These are phyloP conservation scores for Wilcoxina mikolae DNA, from an alignment of 495 filamentous ascomycete genomes.

Conservation along the genomic window DNA sequence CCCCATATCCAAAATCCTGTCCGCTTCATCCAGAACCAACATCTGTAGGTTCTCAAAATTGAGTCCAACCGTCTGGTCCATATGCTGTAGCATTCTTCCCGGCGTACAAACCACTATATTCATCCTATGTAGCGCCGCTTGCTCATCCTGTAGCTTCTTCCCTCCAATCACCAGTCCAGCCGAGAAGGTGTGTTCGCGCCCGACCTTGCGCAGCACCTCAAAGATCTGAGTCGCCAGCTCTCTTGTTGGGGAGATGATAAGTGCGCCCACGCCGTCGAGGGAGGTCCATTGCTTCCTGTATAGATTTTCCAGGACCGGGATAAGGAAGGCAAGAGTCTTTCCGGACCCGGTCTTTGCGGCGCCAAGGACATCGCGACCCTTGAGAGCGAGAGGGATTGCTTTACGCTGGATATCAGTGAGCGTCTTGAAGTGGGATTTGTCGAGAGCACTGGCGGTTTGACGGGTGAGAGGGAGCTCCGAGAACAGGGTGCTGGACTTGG, in stretches of 20 bases:
- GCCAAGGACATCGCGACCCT: conserved; percentile 79
- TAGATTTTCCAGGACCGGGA: conserved; percentile 89
- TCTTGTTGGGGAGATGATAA: conserved; percentile 87
- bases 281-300: conserved; percentile 82
- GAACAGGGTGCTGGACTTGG: conserved; percentile 39
- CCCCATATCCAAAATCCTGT: conserved; percentile 95
- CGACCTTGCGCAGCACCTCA: conserved; percentile 80
- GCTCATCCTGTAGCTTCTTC: conserved; percentile 76
- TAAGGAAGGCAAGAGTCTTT: conserved; percentile 86
- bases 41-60: conserved; percentile 83
- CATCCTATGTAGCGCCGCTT: conserved; percentile 76
- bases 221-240: conserved; percentile 97
- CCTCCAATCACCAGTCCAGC: conserved; percentile 94
- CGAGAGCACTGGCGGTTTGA: conserved; percentile 63
- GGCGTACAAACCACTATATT: conserved; percentile 96
- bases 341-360: conserved; percentile 94
- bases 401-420: conserved; percentile 84
- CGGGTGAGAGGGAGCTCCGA: conserved; percentile 74
- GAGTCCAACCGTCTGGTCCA: conserved; percentile 85
- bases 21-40: conserved; percentile 89
- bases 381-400: conserved; percentile 70
- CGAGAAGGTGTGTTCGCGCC: conserved; percentile 76
- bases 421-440: conserved; percentile 74
- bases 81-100: conserved; percentile 84
- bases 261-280: conserved; percentile 75